phyloP scores from a whole-genome alignment of 2,329 filamentous ascomycete genomes.

The Ceratocystis destructans region DNA sequence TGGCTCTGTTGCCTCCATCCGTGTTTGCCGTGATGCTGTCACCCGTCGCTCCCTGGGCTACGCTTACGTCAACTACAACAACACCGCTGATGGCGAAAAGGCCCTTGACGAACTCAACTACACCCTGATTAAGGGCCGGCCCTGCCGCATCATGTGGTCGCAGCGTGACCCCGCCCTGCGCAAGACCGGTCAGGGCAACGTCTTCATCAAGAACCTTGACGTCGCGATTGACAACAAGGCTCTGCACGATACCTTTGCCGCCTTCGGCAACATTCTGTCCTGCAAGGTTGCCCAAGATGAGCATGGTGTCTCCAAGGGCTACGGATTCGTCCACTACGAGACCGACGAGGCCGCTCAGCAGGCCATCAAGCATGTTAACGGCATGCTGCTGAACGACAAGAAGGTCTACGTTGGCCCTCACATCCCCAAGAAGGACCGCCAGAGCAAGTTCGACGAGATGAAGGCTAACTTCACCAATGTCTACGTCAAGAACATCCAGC shows the following conservation, averaged over 20 bases:
- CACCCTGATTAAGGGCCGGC: constrained; percentile 95
- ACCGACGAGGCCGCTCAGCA: constrained; percentile 92
- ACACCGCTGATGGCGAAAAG: constrained; percentile 88
- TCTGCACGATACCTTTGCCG: constrained; percentile 96
- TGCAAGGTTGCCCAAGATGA: constrained; percentile 99
- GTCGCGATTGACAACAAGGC: constrained; percentile 99
- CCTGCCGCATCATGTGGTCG: constrained; percentile 99
- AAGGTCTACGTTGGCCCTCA: constrained; percentile 99
- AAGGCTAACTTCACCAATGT: constrained; percentile 99
- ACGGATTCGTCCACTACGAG: constrained; percentile 99
- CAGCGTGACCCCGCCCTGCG: constrained; percentile 97
- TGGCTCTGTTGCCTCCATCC: constrained; percentile 95
- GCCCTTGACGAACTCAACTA: constrained; percentile 99
- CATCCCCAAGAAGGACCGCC: constrained; percentile 99
- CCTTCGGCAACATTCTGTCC: constrained; percentile 97
- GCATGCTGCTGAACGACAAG: constrained; percentile 99
- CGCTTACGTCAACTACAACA: constrained; percentile 99
- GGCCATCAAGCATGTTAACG: constrained; percentile 98
- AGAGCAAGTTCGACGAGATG: constrained; percentile 99
- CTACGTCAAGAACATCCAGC: constrained; percentile 95
- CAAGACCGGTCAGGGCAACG: constrained; percentile 98
- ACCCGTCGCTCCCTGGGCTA: constrained; percentile 97
- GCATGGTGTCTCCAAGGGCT: constrained; percentile 91
- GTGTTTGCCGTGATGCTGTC: constrained; percentile 97
- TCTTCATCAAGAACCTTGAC: constrained; percentile 99